Evolutionary conservation across 306 rosid species (phyloP).

Genomic region (Sindora glabra): DNA sequence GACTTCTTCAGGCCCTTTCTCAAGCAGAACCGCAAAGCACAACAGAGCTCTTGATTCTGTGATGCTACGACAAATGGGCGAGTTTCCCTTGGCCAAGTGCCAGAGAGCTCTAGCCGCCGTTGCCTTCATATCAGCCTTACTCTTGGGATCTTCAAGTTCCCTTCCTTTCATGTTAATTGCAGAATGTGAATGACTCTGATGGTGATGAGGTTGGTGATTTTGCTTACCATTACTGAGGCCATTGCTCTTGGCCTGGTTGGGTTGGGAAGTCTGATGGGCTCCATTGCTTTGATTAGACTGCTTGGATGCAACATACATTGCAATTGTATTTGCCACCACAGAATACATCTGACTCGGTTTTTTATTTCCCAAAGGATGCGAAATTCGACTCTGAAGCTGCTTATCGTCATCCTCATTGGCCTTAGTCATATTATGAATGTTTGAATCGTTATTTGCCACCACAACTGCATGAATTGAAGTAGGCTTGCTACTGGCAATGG

Average conservation of each 20-base stretch:
- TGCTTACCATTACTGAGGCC: constrained; percentile 32
- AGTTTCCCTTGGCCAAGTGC: constrained; percentile 62
- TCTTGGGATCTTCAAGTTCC: constrained; percentile 61
- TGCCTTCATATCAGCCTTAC: constrained; percentile 74
- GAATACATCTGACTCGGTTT: constrained; percentile 43
- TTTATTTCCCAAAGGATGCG: constrained; percentile 53
- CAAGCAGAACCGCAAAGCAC: constrained; percentile 80
- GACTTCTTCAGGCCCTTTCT: constrained; percentile 67
- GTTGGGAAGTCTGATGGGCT: constrained; percentile 2
- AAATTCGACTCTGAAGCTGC: constrained; percentile 17
- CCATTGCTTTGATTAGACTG: constrained; percentile 17
- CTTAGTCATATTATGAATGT: neutral
- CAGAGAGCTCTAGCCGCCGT: constrained; percentile 87
- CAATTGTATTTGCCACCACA: constrained; percentile 57
- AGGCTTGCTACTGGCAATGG: constrained; percentile 46
- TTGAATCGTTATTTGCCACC: constrained; percentile 41
- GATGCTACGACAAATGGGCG: constrained; percentile 67
- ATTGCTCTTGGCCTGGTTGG: constrained; percentile 13
- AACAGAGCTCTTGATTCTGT: constrained; percentile 85
- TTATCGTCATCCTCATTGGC: constrained; percentile 19
- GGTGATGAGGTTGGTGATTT: constrained; percentile 28
- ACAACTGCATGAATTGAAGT: constrained; percentile 74
- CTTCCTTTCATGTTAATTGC: constrained; percentile 61
- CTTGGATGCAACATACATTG: constrained; percentile 32
- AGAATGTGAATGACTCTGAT: constrained; percentile 32